These are phyloP conservation scores for Epichloe typhina DNA, from an alignment of 2,329 filamentous ascomycete species.

Conservation along the genomic window DNA sequence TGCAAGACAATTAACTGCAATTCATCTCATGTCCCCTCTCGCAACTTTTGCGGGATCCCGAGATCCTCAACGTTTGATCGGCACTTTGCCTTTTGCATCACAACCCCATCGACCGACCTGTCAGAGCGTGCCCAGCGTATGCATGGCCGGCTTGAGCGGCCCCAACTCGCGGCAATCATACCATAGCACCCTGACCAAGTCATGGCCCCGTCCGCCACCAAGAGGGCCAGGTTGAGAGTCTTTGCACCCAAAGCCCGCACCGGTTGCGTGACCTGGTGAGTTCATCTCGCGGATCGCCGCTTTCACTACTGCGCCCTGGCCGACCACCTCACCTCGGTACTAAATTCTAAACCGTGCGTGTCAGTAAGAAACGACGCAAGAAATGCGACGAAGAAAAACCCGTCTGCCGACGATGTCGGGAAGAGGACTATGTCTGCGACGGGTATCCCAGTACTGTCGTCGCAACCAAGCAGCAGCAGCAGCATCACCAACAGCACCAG, in stretches of 20 bases:
- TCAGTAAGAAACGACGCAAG: conserved; percentile 3
- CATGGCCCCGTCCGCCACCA: conserved; percentile 1
- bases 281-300: neutral
- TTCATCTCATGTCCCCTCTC: neutral
- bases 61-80: neutral
- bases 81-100: neutral
- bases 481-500: neutral
- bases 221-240: neutral
- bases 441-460: neutral
- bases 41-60: neutral
- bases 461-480: neutral
- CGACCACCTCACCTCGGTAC: neutral
- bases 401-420: conserved; percentile 1
- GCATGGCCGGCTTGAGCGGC: neutral
- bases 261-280: conserved; percentile 3
- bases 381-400: conserved; percentile 4
- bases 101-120: neutral
- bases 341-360: neutral
- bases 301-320: neutral
- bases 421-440: conserved; percentile 2
- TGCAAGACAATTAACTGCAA: neutral
- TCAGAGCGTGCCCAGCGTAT: neutral
- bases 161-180: neutral
- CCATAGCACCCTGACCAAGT: neutral
- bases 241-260: conserved; percentile 4